Evolutionary conservation across 2,329 filamentous ascomycete species (phyloP), one percentile per base, ranked within the genome.

Genomic region (Paecilomyces dactylethromorphus): DNA sequence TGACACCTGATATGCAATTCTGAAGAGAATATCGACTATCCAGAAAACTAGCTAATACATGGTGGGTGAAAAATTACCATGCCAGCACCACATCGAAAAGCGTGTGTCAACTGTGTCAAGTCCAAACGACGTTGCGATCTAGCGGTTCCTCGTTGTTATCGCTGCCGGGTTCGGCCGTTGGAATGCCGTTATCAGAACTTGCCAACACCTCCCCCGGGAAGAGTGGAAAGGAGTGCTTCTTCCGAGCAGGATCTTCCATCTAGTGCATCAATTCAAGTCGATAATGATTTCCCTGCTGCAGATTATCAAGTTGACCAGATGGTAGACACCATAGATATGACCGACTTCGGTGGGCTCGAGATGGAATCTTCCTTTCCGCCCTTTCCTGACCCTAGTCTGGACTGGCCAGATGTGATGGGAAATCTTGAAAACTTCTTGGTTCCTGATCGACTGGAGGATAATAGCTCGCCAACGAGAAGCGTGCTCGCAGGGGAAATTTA

Each of bases 401-500:
- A 59, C 29, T 59, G 58, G 58, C 13, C 54, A 33, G 58, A 59
- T 56, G 51, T 59, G 21, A 59, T 59, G 58, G 31, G 15, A 18
- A 53, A 59, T 35, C 51, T 59, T 10, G 33, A 59, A 15, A 31
- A 45, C 22, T 59, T 53, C 32, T 22, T 31, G n/a, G 58, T 59
- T 24, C 58, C 58, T 15, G 58, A 59, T 22, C 45, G 53, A 21
- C 21, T 59, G 4, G 39, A 35, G 13, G 11, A 21, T n/a, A 39
- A 52, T 15, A 29, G 52, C 49, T 39, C 54, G 12, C 58, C 58
- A 10, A 53, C 26, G 3, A 59, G 33, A 18, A 59, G 24, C 15
- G 54, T 59, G 3, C 45, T 59, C 26, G 54, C 58, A 13, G 49
- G 54, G 10, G 58, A 59, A 32, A 54, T 59, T n/a, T 59, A 56